Base-by-base conservation (phyloP, 2,329 filamentous ascomycete species). In the Allantophomopsis cytisporea region DNA sequence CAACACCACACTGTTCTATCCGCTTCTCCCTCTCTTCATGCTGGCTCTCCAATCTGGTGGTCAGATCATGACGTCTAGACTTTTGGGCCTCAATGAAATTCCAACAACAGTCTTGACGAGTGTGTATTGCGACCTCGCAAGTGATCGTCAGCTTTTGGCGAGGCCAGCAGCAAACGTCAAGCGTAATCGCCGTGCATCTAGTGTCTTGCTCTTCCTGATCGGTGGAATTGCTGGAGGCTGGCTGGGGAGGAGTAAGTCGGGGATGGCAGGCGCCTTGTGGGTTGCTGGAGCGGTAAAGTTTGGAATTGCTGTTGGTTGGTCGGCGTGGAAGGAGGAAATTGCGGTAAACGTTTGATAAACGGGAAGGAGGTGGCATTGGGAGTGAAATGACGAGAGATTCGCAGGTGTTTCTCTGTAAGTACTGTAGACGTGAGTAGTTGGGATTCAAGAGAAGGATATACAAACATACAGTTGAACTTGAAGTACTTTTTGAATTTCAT, bases 41-140 rank as follows among this genome's bases (percentile, higher is more conserved):
- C 56, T 77, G 1, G 69, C 69, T 3, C 84, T 89, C 50, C 83
- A 89, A 61, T 79, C 76, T 46, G 80, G 79, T 40, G 84, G 83
- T 0, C 83, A 89, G 55, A 82, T 83, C 1, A 77, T 87, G n/a
- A 73, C 74, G 0, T 84, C 79, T 49, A 63, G 83, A 3, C 76
- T 80, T 0, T 58, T 89, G 43, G 71, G 76, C 50, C 80, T 78
- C 53, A 77, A 76, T 41, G 74, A 77, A 2, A 60, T 89, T 15
- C 87, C 83, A 0, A 86, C 80, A 44, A 83, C 87, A 13, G 84
- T 88, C 3, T 59, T 91, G 43, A 89, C 84, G 1, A 86, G 80
- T 54, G 77, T 84, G 45, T 89, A 88, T 61, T 87, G 82, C 53
- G 84, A 89, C 54, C 53, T 89, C 15, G 85, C 85, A 48, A 80